Conservation (phyloP, 2,329 filamentous ascomycete species). For the Penicillium hordei region DNA sequence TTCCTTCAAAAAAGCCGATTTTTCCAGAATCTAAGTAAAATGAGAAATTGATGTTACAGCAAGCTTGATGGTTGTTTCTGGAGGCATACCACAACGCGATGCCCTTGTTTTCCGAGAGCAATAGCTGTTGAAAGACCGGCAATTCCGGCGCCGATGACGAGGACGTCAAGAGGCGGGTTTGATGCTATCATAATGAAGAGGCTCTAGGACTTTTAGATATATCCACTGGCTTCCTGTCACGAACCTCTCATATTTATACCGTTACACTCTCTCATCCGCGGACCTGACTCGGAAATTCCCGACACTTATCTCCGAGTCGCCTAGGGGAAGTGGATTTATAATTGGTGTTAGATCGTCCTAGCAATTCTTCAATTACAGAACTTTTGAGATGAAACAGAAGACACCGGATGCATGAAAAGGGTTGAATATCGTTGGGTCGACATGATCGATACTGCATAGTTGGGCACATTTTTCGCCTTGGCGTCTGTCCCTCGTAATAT, state of each 20-base stretch:
- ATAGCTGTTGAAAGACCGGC: slow-evolving; percentile 36
- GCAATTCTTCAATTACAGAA: too few relatives aligned
- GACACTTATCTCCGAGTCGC: neutral
- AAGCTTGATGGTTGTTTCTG: neutral
- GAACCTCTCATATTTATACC: neutral
- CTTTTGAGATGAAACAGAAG: neutral
- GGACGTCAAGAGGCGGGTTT: slow-evolving; percentile 15
- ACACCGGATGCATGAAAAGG: neutral
- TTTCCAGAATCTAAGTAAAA: slow-evolving; percentile 29
- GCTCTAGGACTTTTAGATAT: neutral
- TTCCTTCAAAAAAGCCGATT: slow-evolving; percentile 27
- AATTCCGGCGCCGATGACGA: slow-evolving; percentile 37
- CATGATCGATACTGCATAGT: neutral
- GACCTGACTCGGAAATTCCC: neutral
- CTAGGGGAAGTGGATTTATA: neutral
- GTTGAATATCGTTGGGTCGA: neutral
- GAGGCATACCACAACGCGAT: slow-evolving; percentile 34
- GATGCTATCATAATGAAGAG: neutral
- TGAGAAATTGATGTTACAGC: neutral
- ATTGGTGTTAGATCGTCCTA: neutral
- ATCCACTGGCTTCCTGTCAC: neutral
- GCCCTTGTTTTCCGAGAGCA: slow-evolving; percentile 34
- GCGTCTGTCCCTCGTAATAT: neutral
- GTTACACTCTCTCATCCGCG: neutral
- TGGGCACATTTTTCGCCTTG: neutral